These are phyloP conservation scores for Phialophora tarda DNA, from an alignment of 2,329 filamentous ascomycete genomes.

Conservation along the genomic window DNA sequence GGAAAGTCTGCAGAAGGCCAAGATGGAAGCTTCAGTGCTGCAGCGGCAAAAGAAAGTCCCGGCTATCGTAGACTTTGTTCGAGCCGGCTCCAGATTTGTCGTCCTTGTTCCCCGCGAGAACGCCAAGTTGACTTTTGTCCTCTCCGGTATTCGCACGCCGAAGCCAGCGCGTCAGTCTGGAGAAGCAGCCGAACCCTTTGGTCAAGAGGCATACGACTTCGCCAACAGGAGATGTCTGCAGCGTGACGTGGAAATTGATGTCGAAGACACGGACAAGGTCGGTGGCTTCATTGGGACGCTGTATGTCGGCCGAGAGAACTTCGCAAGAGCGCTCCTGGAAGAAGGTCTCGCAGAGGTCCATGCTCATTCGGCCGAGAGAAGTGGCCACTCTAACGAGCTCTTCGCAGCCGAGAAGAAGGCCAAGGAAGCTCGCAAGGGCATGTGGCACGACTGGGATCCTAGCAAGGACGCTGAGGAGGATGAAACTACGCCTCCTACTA, in stretches of 20 bases:
- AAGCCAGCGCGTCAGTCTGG: conserved; percentile 79
- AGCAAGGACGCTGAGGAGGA: conserved; percentile 75
- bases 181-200: conserved; percentile 89
- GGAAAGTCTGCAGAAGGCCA: conserved; percentile 91
- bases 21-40: conserved; percentile 85
- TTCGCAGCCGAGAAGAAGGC: conserved; percentile 85
- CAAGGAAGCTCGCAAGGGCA: conserved; percentile 82
- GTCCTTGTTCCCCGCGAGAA: conserved; percentile 90
- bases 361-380: conserved; percentile 93
- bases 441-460: conserved; percentile 96
- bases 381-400: conserved; percentile 84
- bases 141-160: conserved; percentile 90
- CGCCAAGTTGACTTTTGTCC: conserved; percentile 91
- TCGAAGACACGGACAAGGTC: conserved; percentile 93
- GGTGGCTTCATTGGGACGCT: conserved; percentile 96
- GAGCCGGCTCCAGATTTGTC: conserved; percentile 93
- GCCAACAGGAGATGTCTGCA: conserved; percentile 88
- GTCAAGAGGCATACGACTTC: conserved; percentile 91
- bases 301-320: conserved; percentile 93
- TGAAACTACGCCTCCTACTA: conserved; percentile 51
- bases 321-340: conserved; percentile 89
- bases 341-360: conserved; percentile 93
- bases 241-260: conserved; percentile 93
- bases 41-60: conserved; percentile 91
- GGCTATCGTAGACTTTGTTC: conserved; percentile 94